phyloP scores from a whole-genome alignment of 495 filamentous ascomycete genomes.

The Jackrogersella multiformis region DNA sequence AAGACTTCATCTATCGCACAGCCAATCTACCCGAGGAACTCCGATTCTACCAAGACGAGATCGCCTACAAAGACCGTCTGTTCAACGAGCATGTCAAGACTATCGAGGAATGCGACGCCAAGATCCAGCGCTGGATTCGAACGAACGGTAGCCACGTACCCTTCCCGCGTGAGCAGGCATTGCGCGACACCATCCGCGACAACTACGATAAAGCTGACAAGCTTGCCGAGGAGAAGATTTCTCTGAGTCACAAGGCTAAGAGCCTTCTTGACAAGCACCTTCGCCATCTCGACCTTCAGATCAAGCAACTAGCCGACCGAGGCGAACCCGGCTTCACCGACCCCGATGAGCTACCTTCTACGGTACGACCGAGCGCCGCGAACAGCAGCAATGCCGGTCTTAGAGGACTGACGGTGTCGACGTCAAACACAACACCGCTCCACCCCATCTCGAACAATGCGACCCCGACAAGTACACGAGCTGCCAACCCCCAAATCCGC shows the following conservation, averaged over 20 bases:
- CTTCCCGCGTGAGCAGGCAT: conserved; percentile 87
- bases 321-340: conserved; percentile 77
- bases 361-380: conserved; percentile 69
- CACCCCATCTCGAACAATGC: conserved; percentile 61
- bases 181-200: conserved; percentile 73
- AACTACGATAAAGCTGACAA: conserved; percentile 75
- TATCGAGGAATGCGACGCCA: conserved; percentile 80
- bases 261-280: conserved; percentile 86
- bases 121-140: conserved; percentile 91
- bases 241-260: conserved; percentile 78
- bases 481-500: conserved; percentile 53
- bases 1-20: conserved; percentile 86
- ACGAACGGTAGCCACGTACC: conserved; percentile 78
- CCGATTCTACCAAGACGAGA: conserved; percentile 91
- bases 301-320: conserved; percentile 83
- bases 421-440: conserved; percentile 57
- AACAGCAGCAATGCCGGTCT: conserved; percentile 50
- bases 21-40: conserved; percentile 94
- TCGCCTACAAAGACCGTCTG: conserved; percentile 84
- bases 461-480: conserved; percentile 45
- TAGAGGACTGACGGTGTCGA: conserved; percentile 35
- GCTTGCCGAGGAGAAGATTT: conserved; percentile 88
- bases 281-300: conserved; percentile 84
- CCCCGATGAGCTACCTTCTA: conserved; percentile 76
- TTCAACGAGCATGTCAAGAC: conserved; percentile 76